Evolutionary conservation across 148 eudicot species (phyloP), one percentile per base, ranked within the genome.

Genomic region (Silene latifolia): DNA sequence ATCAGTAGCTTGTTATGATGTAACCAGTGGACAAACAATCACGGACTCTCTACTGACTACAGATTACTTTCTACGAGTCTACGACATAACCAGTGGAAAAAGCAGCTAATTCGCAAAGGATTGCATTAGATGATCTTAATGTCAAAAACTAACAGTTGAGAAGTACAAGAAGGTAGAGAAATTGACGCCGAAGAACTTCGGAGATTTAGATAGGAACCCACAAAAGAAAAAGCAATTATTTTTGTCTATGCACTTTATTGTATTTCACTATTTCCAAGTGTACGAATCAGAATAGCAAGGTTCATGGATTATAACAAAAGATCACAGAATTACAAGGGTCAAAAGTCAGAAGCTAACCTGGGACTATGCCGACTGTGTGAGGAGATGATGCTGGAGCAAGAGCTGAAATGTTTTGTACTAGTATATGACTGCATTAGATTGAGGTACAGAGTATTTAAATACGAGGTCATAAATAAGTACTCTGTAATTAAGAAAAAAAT

Each of bases 281-380:
- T 7, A 39, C 25, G 23, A 25, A 7, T 4, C 7, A 63, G 44
- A 63, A 63, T 63, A 12, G 67, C 7, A 39, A 17, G 25, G 14
- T 42, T 39, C 35, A 44, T 8, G 35, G 3, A 42, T 35, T 0
- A 66, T 12, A 7, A 39, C 1, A 7, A 24, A 39, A 4, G 10
- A 32, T 23, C 8, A 27, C 7, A 63, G 18, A 63, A 63, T 63
- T 18, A 66, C 11, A 66, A 42, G 25, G 25, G 47, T 46, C 18
- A 27, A 67, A 13, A 19, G 17, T 48, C 56, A 70, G 59, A 63
- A 17, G 27, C 72, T 51, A 61, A 87, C 89, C 89, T 76, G 89
- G 89, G 44, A 87, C 89, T 62, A 87, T 60, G 53, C 89, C 89
- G 67, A 87, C 81, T 35, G 87, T 87, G 74, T 74, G 80, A 72